Evolutionary conservation across 108 stramenopile species (phyloP), one percentile per base, ranked within the genome.

Genomic region (Thalassiosira profunda): DNA sequence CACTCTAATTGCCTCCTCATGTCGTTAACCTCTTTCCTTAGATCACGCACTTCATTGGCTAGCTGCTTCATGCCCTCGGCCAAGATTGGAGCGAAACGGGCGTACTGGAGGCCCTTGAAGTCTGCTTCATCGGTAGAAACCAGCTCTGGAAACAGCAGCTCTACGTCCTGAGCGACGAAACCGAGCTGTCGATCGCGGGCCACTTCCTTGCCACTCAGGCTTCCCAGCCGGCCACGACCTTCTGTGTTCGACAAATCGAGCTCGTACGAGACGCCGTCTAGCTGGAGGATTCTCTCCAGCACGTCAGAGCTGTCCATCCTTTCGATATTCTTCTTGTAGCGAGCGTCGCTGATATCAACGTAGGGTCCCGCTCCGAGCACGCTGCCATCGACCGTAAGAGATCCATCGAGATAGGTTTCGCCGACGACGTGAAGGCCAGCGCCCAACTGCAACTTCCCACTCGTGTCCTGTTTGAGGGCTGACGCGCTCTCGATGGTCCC

Each of bases 351-450:
- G 5, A 81, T 51, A 43, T 88, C 87, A 15, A 85, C 58, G 56
- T 88, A 88, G 2, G 87, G 84, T 14, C 87, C 87, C 10, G 73
- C 65, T 11, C 84, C 87, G n/a, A 85, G 64, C 11, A 88, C 87
- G 33, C 63, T 67, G 1, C 87, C 87, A 37, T 56, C 57, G 8
- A 88, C 84, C 7, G 62, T 75, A 37, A 88, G 49, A 2, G 63
- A 31, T n/a, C 84, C 81, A 17, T 74, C 83, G 20, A 88, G 9
- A 68, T 70, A 72, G 17, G 66, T 52, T 20, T 88, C 79, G 30
- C 84, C 76, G 33, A 63, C 20, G 15, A 85, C 72, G 44, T 72
- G 74, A 25, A 81, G 26, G 21, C 53, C 79, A 5, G 67, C 28
- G 17, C 45, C 64, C 7, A 64, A 29, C 10, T 64, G 63, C 57